Percentiles rank a stretch among this genome's conserved stretches.
Conservation (phyloP, 805 yeast genomes). For the Wickerhamomyces bisporus region DNA sequence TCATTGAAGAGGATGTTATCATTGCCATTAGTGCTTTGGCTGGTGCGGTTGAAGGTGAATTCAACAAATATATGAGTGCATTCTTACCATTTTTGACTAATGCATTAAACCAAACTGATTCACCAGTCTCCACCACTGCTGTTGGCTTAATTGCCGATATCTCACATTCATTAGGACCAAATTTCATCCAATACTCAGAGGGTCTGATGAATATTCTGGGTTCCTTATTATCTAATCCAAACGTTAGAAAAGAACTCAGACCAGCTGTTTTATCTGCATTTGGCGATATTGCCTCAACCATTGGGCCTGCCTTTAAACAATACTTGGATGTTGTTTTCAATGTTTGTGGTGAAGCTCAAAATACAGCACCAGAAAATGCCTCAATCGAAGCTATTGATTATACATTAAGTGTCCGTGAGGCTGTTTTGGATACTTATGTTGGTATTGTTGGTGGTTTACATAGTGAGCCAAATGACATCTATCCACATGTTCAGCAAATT, state of each 20-base stretch:
- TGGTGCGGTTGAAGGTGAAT: conserved; percentile 65
- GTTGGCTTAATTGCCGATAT: conserved; percentile 95
- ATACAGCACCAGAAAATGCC: conserved; percentile 56
- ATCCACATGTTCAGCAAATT: conserved; percentile 61
- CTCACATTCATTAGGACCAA: conserved; percentile 77
- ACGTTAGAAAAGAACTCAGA: conserved; percentile 73
- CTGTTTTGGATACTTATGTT: conserved; percentile 93
- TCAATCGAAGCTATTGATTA: conserved; percentile 76
- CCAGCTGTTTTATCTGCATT: conserved; percentile 88
- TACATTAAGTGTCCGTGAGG: conserved; percentile 64
- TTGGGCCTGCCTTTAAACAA: conserved; percentile 71
- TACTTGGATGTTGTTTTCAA: conserved; percentile 77
- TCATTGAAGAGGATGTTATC: conserved; percentile 91
- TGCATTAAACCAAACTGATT: conserved; percentile 78
- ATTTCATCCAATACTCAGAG: conserved; percentile 67
- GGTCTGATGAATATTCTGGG: conserved; percentile 84
- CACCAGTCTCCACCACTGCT: conserved; percentile 82
- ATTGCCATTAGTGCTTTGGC: conserved; percentile 91
- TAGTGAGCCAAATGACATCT: conserved; percentile 58
- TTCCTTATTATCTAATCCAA: conserved; percentile 57
- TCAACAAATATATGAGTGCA: conserved; percentile 70
- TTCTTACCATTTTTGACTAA: conserved; percentile 78
- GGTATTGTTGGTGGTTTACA: conserved; percentile 92
- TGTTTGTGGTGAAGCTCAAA: conserved; percentile 64
- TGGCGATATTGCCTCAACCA: conserved; percentile 91